Base-by-base conservation (phyloP, 2,329 filamentous ascomycete species). In the Ophiostoma angusticollis region DNA sequence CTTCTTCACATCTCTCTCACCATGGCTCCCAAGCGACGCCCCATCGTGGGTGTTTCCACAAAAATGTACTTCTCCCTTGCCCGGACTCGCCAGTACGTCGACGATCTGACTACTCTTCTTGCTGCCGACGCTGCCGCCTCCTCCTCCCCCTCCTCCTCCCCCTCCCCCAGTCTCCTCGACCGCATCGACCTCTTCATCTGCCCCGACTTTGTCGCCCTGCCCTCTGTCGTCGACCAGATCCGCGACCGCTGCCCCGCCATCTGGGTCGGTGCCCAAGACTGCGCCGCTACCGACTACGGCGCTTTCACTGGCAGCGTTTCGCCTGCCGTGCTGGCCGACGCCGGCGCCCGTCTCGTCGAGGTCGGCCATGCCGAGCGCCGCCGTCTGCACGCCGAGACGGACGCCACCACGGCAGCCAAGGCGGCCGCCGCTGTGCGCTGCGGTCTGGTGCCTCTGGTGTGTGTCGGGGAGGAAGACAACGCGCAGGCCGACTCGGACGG, bases 351-450 rank as follows among this genome's bases (percentile, higher is more conserved):
- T 14, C 71, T 93, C 35, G 78, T 91, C 9, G 83, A 87, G 53
- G 64, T 93, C 6, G 83, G 83, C 1, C 85, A 93, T 54, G 84
- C 84, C 2, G 85, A 93, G 59, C 71, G 84, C 5, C 67, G 83
- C 36, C 60, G 74, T 3, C 55, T 84, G 16, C 85, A 87, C 51
- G 71, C 70, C 13, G 84, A 93, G 64, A 81, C 75, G n/a, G 80
- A 91, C 50, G 68, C 63, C 13, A 61, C 67, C 30, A 72, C 80
- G 0, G 77, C 75, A 0, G 68, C 62, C 44, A 91, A 91, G 59
- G 82, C 81, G 0, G 68, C 67, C 0, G 83, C 82, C 0, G 74
- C 74, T 1, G 74, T 70, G 13, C 60, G 72, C 5, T 78, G 85
- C 51, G 77, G 77, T 6, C 72, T 93, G 64, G 63, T 82, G 1